phyloP scores from a whole-genome alignment of 2,329 filamentous ascomycete species.

The Hypoxylon sp. region DNA sequence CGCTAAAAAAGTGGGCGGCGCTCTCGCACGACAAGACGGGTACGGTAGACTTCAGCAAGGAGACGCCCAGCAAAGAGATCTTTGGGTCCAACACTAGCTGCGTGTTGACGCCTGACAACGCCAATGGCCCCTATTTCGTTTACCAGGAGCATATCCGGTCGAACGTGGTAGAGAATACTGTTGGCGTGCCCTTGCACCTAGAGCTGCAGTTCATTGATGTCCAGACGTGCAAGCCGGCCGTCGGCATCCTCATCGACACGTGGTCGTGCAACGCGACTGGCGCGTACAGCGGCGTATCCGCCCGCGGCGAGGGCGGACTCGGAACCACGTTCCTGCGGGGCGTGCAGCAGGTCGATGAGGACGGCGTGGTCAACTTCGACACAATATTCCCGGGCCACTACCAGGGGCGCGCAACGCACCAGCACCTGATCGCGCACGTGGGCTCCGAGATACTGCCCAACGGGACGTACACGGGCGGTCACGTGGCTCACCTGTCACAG shows the following conservation, averaged over 20 bases:
- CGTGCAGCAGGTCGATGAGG: slow-evolving; percentile 61
- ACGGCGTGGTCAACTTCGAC: slow-evolving; percentile 65
- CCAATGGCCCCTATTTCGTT: slow-evolving; percentile 63
- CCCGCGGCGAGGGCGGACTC: slow-evolving; percentile 54
- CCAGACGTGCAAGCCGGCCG: slow-evolving; percentile 60
- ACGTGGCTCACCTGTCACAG: slow-evolving; percentile 61
- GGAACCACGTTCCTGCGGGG: slow-evolving; percentile 65
- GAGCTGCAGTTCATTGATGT: slow-evolving; percentile 64
- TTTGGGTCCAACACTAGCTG: slow-evolving; percentile 62
- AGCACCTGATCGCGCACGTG: slow-evolving; percentile 60
- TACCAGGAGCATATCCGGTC: slow-evolving; percentile 60
- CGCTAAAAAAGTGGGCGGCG: slow-evolving; percentile 57
- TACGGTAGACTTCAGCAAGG: slow-evolving; percentile 51
- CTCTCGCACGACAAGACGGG: slow-evolving; percentile 58
- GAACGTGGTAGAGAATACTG: slow-evolving; percentile 58
- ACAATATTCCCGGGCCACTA: slow-evolving; percentile 64
- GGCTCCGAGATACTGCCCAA: slow-evolving; percentile 56
- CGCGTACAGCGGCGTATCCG: slow-evolving; percentile 58
- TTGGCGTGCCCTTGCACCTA: slow-evolving; percentile 60
- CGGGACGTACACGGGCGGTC: slow-evolving; percentile 58
- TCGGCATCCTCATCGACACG: slow-evolving; percentile 59
- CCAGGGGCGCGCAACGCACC: slow-evolving; percentile 59
- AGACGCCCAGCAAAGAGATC: slow-evolving; percentile 53
- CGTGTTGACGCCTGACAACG: slow-evolving; percentile 60
- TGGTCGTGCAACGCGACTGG: slow-evolving; percentile 65